Conservation (phyloP, 495 filamentous ascomycete genomes). For the Chaetomium tenue region DNA sequence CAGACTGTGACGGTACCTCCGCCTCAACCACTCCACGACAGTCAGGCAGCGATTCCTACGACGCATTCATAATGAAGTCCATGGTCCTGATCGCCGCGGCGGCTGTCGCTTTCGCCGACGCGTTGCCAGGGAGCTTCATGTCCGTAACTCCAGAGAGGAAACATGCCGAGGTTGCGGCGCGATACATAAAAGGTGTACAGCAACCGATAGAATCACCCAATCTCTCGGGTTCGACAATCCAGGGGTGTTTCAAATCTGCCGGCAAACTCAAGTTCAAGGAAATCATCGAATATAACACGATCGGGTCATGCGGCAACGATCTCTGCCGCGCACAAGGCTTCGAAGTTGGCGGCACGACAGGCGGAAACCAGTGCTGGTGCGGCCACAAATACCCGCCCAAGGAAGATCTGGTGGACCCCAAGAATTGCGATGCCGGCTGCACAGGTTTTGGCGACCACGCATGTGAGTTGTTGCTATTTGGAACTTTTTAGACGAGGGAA, state of each 20-base stretch:
- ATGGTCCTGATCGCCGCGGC: conserved; percentile 22
- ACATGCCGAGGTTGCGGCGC: background rate
- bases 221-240: conserved; percentile 14
- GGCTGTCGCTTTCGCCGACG: conserved; percentile 23
- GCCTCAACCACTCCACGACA: background rate
- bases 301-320: conserved; percentile 18
- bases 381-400: conserved; percentile 57
- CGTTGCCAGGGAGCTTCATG: conserved; percentile 21
- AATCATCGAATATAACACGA: conserved; percentile 18
- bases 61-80: conserved; percentile 33
- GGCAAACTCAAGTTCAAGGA: conserved; percentile 21
- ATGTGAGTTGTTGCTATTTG: conserved; percentile 52
- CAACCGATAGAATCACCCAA: conserved; percentile 7
- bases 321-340: conserved; percentile 23
- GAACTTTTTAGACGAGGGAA: background rate
- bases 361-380: conserved; percentile 56
- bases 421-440: conserved; percentile 56
- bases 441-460: conserved; percentile 51
- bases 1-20: background rate
- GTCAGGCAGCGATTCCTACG: background rate
- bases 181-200: conserved; percentile 15
- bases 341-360: conserved; percentile 21
- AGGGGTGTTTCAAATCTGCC: conserved; percentile 36
- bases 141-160: background rate
- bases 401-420: conserved; percentile 45